Evolutionary conservation across 1,284 basidiomycete species (phyloP).

Genomic region (Thecaphora thlaspeos): DNA sequence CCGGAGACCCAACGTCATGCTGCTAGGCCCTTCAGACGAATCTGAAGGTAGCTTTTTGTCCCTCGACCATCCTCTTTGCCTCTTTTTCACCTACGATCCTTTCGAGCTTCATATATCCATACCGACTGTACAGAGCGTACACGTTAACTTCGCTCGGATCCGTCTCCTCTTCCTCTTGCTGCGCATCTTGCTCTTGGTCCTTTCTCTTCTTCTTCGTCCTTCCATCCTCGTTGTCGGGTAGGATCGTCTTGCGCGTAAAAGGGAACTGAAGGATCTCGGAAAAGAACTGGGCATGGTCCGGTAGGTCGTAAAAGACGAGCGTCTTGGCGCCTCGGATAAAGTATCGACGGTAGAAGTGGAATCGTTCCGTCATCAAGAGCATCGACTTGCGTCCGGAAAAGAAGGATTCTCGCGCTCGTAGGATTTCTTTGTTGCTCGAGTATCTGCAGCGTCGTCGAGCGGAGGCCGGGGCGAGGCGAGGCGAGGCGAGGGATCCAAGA

Average conservation of each 20-base stretch:
- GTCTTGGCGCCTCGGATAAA: conserved; percentile 75
- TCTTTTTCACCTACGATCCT: conserved; percentile 65
- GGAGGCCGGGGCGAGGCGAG: neutral
- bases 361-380: conserved; percentile 88
- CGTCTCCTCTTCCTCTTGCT: conserved; percentile 61
- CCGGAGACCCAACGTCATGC: no score
- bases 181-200: neutral
- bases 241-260: conserved; percentile 64
- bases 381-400: conserved; percentile 84
- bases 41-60: conserved; percentile 39
- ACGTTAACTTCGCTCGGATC: conserved; percentile 68
- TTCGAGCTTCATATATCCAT: conserved; percentile 82
- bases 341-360: conserved; percentile 91
- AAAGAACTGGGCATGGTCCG: conserved; percentile 87
- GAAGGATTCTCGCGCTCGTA: conserved; percentile 86
- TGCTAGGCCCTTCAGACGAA: no score
- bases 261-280: conserved; percentile 82
- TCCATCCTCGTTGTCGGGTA: conserved; percentile 7
- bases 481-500: neutral
- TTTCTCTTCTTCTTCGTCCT: no score
- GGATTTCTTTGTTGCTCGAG: conserved; percentile 87
- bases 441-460: conserved; percentile 65
- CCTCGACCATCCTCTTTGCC: conserved; percentile 44
- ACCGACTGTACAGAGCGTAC: conserved; percentile 74
- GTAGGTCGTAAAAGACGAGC: conserved; percentile 86